Percentiles rank a stretch among this genome's conserved stretches.
phyloP scores from a whole-genome alignment of 2,329 filamentous ascomycete species.

The Cryphonectria carpinicola region DNA sequence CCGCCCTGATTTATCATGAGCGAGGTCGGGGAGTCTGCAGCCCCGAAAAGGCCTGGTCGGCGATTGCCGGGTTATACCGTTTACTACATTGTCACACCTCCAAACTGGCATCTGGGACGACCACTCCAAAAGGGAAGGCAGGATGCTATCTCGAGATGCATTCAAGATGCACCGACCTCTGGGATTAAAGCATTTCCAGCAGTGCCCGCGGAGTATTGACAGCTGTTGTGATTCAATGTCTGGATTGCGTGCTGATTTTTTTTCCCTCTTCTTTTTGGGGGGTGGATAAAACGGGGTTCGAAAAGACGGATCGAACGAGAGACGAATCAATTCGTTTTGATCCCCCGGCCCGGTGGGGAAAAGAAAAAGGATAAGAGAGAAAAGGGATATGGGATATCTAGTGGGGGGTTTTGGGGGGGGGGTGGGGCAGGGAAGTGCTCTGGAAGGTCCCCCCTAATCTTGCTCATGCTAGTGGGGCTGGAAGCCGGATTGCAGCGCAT shows the following conservation, averaged over 20 bases:
- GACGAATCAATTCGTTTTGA: not conserved
- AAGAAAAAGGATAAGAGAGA: not conserved
- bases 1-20: slow-evolving; percentile 23
- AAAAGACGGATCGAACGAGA: not conserved
- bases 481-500: not conserved
- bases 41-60: slow-evolving; percentile 28
- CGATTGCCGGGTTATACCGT: slow-evolving; percentile 20
- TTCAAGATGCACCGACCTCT: not conserved
- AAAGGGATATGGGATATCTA: not conserved
- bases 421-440: slow-evolving; percentile 1
- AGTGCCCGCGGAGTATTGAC: not conserved
- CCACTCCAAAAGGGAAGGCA: slow-evolving; percentile 16
- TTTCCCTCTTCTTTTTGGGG: not conserved
- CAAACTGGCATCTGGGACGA: not conserved
- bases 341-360: not conserved
- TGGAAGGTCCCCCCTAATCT: not conserved
- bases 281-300: not conserved
- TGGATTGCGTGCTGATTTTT: slow-evolving; percentile 14
- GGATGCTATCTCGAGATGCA: slow-evolving; percentile 7
- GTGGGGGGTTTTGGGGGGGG: not conserved
- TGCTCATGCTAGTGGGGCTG: not conserved
- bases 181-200: not conserved
- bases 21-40: slow-evolving; percentile 21
- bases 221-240: not conserved
- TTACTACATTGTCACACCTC: not conserved